A percentile compares a stretch with the other conserved stretches of the same genome.
Conservation (phyloP, 1,284 basidiomycete species). For the Trametes pubescens region DNA sequence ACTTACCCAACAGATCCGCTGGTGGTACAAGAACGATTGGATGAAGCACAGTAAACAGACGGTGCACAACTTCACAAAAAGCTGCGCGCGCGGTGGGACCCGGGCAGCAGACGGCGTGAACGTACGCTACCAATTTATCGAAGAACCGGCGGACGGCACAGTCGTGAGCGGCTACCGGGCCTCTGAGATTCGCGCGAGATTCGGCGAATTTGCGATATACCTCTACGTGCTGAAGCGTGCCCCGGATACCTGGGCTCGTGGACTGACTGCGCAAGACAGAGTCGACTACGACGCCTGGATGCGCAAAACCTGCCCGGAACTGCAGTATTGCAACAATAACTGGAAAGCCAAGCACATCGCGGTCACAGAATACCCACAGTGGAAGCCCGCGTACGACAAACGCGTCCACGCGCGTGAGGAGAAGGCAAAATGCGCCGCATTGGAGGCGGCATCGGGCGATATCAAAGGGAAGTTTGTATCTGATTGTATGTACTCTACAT, state of each 20-base stretch:
- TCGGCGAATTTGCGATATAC: not conserved
- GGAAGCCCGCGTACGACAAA: not conserved
- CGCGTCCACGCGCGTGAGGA: not conserved
- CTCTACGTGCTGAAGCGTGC: not conserved
- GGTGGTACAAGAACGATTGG: too few relatives aligned
- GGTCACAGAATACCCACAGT: constrained; percentile 3
- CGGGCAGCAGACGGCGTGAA: constrained; percentile 3
- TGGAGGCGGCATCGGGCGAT: too few relatives aligned
- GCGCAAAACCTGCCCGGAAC: not conserved
- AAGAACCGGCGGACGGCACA: not conserved
- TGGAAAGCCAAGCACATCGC: constrained; percentile 1
- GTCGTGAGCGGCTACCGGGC: not conserved
- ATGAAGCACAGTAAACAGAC: too few relatives aligned
- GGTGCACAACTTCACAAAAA: too few relatives aligned
- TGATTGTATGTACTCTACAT: not conserved
- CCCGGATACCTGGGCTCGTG: not conserved
- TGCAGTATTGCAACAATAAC: constrained; percentile 1
- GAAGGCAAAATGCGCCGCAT: too few relatives aligned
- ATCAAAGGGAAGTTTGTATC: too few relatives aligned
- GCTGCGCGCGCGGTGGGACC: not conserved
- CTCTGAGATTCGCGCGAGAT: not conserved
- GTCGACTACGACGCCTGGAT: not conserved
- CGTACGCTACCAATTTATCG: not conserved
- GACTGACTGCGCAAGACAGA: not conserved
- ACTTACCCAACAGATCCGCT: too few relatives aligned